These are phyloP conservation scores for Cladosporium phlei DNA, from an alignment of 2,329 filamentous ascomycete genomes.

Conservation along the genomic window DNA sequence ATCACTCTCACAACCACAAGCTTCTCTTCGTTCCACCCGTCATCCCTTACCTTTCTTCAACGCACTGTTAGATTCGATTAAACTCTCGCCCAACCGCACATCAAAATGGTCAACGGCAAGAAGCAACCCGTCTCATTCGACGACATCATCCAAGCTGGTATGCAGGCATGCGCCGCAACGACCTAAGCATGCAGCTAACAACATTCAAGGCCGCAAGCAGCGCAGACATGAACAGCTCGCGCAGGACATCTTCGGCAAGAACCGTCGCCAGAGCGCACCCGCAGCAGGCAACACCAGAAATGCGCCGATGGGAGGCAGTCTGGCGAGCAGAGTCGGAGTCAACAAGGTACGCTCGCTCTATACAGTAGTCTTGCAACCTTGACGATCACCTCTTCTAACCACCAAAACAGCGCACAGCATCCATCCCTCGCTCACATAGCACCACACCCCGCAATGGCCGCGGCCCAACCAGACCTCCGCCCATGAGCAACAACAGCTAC, in stretches of 20 bases:
- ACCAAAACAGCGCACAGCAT: slow-evolving; percentile 23
- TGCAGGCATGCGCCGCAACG: slow-evolving; percentile 16
- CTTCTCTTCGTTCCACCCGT: too few relatives aligned
- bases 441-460: slow-evolving; percentile 12
- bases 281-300: slow-evolving; percentile 41
- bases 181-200: slow-evolving; percentile 6
- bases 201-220: slow-evolving; percentile 15
- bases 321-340: slow-evolving; percentile 68
- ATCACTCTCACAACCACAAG: too few relatives aligned
- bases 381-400: neutral
- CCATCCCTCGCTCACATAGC: slow-evolving; percentile 22
- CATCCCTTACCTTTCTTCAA: too few relatives aligned
- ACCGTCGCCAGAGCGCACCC: slow-evolving; percentile 53
- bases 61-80: too few relatives aligned
- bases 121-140: slow-evolving; percentile 42
- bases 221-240: slow-evolving; percentile 48
- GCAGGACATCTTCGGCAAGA: slow-evolving; percentile 63
- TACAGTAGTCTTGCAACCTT: neutral
- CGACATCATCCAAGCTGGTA: slow-evolving; percentile 49
- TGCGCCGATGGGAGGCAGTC: slow-evolving; percentile 45
- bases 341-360: slow-evolving; percentile 55
- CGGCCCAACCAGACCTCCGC: slow-evolving; percentile 8
- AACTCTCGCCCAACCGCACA: too few relatives aligned
- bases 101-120: slow-evolving; percentile 7
- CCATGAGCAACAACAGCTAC: slow-evolving; percentile 25